phyloP scores from a whole-genome alignment of 2,329 filamentous ascomycete genomes.

The Monosporascus sp. region DNA sequence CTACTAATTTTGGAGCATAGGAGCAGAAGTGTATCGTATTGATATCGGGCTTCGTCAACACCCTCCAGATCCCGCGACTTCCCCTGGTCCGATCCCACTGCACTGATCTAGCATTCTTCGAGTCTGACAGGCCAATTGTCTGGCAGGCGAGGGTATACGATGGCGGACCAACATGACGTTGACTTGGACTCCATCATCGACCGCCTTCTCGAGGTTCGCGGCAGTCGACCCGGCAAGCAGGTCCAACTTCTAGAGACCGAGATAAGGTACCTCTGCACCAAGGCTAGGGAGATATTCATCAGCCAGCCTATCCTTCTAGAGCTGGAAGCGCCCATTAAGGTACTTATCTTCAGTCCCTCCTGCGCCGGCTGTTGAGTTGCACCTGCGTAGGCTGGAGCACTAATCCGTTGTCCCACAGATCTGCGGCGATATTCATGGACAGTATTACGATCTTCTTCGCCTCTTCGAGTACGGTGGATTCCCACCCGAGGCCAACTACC shows the following conservation, averaged over 20 bases:
- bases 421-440: conserved; percentile 97
- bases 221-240: conserved; percentile 96
- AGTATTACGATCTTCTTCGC: conserved; percentile 96
- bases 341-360: conserved; percentile 36
- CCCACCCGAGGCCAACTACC: conserved; percentile 97
- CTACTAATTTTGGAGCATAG: background rate
- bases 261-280: conserved; percentile 96
- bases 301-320: conserved; percentile 97
- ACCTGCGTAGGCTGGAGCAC: conserved; percentile 1
- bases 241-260: conserved; percentile 94
- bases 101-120: conserved; percentile 16
- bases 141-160: conserved; percentile 41
- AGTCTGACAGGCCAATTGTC: conserved; percentile 34
- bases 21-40: conserved; percentile 9
- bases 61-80: conserved; percentile 1
- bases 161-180: conserved; percentile 74
- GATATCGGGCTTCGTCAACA: conserved; percentile 6
- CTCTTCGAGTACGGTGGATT: conserved; percentile 98
- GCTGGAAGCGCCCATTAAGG: conserved; percentile 98
- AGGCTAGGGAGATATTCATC: conserved; percentile 98
- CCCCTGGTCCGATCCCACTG: conserved; percentile 7
- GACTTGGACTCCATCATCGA: conserved; percentile 99
- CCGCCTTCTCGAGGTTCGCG: conserved; percentile 92
- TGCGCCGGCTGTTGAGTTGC: conserved; percentile 1
- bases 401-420: conserved; percentile 54